Percentiles rank a stretch among this genome's conserved stretches.
Evolutionary conservation across 768 basidiomycete genomes (phyloP).

Genomic region (Macrolepiota fuliginosa): DNA sequence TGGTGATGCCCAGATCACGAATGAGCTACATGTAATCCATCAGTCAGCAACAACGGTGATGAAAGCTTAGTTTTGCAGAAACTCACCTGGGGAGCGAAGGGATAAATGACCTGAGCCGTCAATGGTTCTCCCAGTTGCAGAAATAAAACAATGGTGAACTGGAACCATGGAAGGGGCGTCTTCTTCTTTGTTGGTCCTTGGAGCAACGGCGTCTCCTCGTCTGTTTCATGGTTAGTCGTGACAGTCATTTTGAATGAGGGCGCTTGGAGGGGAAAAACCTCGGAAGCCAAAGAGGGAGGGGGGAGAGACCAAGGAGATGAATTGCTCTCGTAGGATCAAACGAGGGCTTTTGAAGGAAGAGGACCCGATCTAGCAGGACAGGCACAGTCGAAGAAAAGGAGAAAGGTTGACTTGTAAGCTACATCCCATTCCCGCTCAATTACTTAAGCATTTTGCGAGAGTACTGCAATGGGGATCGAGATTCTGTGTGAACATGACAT

Average conservation of each 20-base stretch:
- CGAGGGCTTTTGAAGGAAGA: not conserved
- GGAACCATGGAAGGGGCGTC: conserved; percentile 68
- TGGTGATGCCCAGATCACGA: conserved; percentile 63
- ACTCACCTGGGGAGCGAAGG: conserved; percentile 70
- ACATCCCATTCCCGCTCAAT: too few relatives aligned
- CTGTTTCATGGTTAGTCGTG: conserved; percentile 28
- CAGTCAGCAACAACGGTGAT: not conserved
- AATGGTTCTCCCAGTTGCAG: conserved; percentile 78
- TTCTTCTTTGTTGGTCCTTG: conserved; percentile 32
- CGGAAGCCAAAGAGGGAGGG: not conserved
- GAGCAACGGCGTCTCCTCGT: conserved; percentile 67
- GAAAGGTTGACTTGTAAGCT: too few relatives aligned
- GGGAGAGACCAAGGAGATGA: not conserved
- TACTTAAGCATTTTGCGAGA: too few relatives aligned
- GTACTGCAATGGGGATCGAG: too few relatives aligned
- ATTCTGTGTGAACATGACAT: too few relatives aligned
- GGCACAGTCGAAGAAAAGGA: too few relatives aligned
- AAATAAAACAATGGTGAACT: conserved; percentile 67
- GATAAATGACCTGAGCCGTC: conserved; percentile 73
- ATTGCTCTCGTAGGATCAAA: not conserved
- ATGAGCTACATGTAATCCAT: conserved; percentile 44
- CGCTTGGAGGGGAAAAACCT: not conserved
- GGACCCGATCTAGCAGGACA: not conserved
- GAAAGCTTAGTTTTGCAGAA: not conserved
- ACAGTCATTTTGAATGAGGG: conserved; percentile 11